Base-by-base conservation (phyloP, 495 filamentous ascomycete genomes). In the Staphylotrichum longicolle region DNA sequence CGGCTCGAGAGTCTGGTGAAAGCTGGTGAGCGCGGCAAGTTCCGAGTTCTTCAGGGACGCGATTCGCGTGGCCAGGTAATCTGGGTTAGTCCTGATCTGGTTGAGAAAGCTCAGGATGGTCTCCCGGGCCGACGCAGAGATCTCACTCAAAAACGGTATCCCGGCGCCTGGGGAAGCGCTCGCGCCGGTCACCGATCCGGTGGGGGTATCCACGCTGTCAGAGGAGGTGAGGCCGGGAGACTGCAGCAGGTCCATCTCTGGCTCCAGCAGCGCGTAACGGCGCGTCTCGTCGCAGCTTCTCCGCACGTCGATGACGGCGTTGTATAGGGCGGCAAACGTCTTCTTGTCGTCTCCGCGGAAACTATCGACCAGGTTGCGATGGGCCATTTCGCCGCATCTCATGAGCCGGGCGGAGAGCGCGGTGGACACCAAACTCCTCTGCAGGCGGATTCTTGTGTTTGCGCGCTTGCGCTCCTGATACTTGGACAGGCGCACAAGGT, bases 271-370 rank as follows among this genome's bases (percentile, higher is more conserved):
- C 45, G 86, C 86, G 78, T 85, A 88, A 39, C 83, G 79, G 58
- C 85, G 80, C 35, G 83, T 87, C 60, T 85, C 83, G 68, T 89
- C 86, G 79, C 91, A 96, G 33, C 89, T 91, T 68, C 90, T 89
- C 74, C 88, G 85, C 53, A 96, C 88, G 75, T 96, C 91, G 77
- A 91, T 87, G 62, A 96, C 81, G 53, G 91, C 88, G 79, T 93
- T 90, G 73, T 93, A 96, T 50, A 96, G 78, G 68, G 83, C 84
- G 57, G 88, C 88, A 76, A 98, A 98, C 65, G 82, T 87, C 67
- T 86, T 86, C 78, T 94, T 96, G 74, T 97, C 91, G 71, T 96
- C 93, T 51, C 88, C 86, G 66, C 88, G 89, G 74, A 96, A 91
- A 69, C 85, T 84, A 68, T 98, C 93, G 64, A 94, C 90, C 68